These are phyloP conservation scores for Clausena lansium DNA, from an alignment of 345 rosid genomes.

Conservation along the genomic window DNA sequence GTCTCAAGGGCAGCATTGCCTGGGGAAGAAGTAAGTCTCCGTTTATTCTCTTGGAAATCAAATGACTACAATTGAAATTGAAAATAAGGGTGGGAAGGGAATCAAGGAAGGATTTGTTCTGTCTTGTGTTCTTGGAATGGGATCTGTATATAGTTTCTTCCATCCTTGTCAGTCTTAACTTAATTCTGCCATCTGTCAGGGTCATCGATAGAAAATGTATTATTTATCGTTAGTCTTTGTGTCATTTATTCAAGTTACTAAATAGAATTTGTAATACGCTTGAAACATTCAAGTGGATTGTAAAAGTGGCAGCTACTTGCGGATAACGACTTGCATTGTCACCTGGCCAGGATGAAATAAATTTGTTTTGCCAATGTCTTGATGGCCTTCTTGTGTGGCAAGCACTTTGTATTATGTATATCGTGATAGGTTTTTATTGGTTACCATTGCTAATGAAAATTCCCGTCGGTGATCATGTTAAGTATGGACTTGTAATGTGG, in stretches of 20 bases:
- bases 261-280: neutral
- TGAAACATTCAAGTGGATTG: constrained; percentile 15
- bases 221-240: neutral
- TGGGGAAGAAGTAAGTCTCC: neutral
- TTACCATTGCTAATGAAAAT: no score
- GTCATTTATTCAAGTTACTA: neutral
- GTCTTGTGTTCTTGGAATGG: constrained; percentile 6
- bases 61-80: neutral
- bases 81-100: constrained; percentile 9
- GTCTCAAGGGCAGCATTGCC: neutral
- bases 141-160: constrained; percentile 5
- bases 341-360: constrained; percentile 1
- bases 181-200: neutral
- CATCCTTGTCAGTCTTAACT: neutral
- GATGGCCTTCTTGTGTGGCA: neutral
- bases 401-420: no score
- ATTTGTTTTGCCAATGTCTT: neutral
- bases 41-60: neutral
- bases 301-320: neutral
- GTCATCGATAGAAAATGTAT: constrained; percentile 3
- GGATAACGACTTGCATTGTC: neutral
- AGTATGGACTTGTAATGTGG: no score
- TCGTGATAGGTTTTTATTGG: no score
- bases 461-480: no score
- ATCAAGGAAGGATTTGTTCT: neutral